Evolutionary conservation across 768 basidiomycete species (phyloP).

Genomic region (Boletellus ananas): DNA sequence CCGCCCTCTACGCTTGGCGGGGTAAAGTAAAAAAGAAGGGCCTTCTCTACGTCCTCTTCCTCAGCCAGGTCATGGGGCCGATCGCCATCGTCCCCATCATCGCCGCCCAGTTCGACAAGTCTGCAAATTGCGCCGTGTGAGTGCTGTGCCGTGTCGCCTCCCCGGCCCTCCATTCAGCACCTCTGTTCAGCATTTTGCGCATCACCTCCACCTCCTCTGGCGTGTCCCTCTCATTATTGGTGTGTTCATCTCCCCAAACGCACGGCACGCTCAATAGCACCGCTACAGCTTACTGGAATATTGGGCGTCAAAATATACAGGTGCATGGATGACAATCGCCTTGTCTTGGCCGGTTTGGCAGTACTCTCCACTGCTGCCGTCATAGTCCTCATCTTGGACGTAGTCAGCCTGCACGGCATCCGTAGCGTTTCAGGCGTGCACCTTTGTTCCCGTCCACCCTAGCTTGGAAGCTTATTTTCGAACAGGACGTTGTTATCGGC

Average conservation of each 20-base stretch:
- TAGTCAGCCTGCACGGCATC: constrained; percentile 34
- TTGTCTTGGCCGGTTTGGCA: constrained; percentile 43
- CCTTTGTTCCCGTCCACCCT: not conserved
- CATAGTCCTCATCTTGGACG: constrained; percentile 40
- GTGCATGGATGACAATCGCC: constrained; percentile 56
- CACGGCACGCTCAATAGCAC: not conserved
- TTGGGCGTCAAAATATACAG: constrained; percentile 65
- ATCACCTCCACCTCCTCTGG: constrained; percentile 36
- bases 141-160: constrained; percentile 15
- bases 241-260: constrained; percentile 14
- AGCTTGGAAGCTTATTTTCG: not conserved
- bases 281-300: constrained; percentile 53
- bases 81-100: constrained; percentile 42
- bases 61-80: constrained; percentile 53
- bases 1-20: constrained; percentile 48
- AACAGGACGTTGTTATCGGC: constrained; percentile 47
- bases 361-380: constrained; percentile 43
- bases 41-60: constrained; percentile 54
- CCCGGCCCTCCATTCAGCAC: not conserved
- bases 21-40: constrained; percentile 55
- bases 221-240: constrained; percentile 40
- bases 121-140: constrained; percentile 46
- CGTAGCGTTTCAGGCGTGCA: constrained; percentile 47
- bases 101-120: constrained; percentile 42
- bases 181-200: constrained; percentile 33